phyloP scores from a whole-genome alignment of 176 grass and related monocot genomes.

The Olyra latifolia region DNA sequence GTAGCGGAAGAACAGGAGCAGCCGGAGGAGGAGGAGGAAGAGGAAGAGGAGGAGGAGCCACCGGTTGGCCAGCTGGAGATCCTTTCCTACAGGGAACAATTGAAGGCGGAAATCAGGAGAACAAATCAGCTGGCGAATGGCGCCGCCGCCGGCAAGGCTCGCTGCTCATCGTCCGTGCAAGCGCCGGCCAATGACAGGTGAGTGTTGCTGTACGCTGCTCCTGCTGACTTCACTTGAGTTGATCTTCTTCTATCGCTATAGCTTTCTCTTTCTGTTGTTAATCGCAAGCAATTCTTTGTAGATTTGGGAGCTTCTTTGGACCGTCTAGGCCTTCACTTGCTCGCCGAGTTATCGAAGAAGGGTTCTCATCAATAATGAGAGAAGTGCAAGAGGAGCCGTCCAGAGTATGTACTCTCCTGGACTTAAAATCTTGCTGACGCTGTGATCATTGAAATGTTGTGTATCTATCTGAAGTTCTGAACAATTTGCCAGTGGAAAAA shows the following conservation, averaged over 20 bases:
- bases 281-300: conserved; percentile 1
- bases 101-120: conserved; percentile 40
- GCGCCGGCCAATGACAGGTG: conserved; percentile 1
- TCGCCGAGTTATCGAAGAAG: conserved; percentile 75
- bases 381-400: conserved; percentile 27
- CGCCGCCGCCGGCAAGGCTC: neutral
- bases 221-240: neutral
- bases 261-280: neutral
- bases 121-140: neutral
- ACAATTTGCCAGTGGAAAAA: conserved; percentile 45
- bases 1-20: conserved; percentile 3
- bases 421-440: neutral
- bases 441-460: neutral
- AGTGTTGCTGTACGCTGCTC: neutral
- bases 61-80: conserved; percentile 28
- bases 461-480: neutral
- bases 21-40: neutral
- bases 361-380: conserved; percentile 43
- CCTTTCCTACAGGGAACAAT: conserved; percentile 38
- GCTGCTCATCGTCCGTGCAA: conserved; percentile 5
- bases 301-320: conserved; percentile 90
- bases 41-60: conserved; percentile 16
- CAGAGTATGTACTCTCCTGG: conserved; percentile 2
- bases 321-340: conserved; percentile 65
- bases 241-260: neutral